Percentiles rank a stretch among this genome's conserved stretches.
Conservation (phyloP, 2,329 filamentous ascomycete genomes). For the Madurella fahalii region DNA sequence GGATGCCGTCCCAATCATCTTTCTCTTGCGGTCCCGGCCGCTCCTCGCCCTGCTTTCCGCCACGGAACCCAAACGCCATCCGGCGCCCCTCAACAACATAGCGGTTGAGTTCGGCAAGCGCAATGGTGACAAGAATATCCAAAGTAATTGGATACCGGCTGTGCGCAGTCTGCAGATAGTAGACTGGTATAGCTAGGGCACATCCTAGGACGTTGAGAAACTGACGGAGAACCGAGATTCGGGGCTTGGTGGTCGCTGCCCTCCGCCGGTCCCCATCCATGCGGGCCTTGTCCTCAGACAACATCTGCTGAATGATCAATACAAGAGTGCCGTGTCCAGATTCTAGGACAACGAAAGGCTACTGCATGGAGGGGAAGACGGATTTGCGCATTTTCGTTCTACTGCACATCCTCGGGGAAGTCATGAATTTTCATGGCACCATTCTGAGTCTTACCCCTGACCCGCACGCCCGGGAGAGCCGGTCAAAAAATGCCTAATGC, state of each 20-base stretch:
- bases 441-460: too few relatives aligned
- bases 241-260: background rate
- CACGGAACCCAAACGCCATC: background rate
- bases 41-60: background rate
- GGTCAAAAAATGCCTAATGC: too few relatives aligned
- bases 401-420: too few relatives aligned
- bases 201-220: constrained; percentile 16
- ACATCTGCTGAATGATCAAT: background rate
- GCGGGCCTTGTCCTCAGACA: background rate
- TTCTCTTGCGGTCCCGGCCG: too few relatives aligned
- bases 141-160: constrained; percentile 12
- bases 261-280: constrained; percentile 1
- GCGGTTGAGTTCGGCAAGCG: constrained; percentile 14
- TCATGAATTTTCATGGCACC: too few relatives aligned
- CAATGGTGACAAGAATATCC: constrained; percentile 16
- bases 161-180: constrained; percentile 10
- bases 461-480: too few relatives aligned
- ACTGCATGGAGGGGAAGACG: too few relatives aligned
- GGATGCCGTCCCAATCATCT: background rate
- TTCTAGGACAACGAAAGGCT: too few relatives aligned
- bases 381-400: too few relatives aligned
- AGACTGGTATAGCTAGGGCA: constrained; percentile 6
- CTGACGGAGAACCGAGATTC: constrained; percentile 5
- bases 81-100: constrained; percentile 13
- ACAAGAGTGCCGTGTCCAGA: too few relatives aligned